Percentiles rank a stretch among this genome's conserved stretches.
phyloP scores from a whole-genome alignment of 208 protist genomes.

The Acanthamoeba triangularis region DNA sequence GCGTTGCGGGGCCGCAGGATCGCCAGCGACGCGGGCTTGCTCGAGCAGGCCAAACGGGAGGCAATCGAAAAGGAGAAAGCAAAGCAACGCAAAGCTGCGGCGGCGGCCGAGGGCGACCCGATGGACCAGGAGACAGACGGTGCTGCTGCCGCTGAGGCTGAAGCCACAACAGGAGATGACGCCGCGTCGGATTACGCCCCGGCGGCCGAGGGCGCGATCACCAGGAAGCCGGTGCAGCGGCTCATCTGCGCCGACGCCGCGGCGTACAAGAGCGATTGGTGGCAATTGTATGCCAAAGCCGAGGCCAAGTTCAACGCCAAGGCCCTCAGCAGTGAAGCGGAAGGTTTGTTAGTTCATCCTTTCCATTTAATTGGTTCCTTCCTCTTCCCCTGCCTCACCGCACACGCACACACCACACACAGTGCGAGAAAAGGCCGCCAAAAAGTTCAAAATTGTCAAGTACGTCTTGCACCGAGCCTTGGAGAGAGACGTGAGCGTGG shows the following conservation, averaged over 20 bases:
- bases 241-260: neutral
- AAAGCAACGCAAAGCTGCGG: neutral
- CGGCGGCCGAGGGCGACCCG: neutral
- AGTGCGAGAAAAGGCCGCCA: too few species aligned
- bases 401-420: too few species aligned
- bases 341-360: neutral
- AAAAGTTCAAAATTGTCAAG: too few species aligned
- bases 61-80: neutral
- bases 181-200: too few species aligned
- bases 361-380: neutral
- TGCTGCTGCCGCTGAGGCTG: too few species aligned
- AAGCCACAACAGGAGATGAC: too few species aligned
- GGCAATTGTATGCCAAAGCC: neutral
- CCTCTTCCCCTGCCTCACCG: neutral
- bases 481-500: too few species aligned
- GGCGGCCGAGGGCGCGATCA: too few species aligned
- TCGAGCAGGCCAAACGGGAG: neutral
- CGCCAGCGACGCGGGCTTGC: neutral
- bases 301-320: neutral
- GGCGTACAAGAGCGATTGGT: neutral
- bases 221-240: neutral
- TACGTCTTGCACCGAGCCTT: too few species aligned
- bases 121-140: neutral
- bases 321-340: neutral
- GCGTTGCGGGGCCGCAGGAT: too few species aligned